These are phyloP conservation scores for Solanum pinnatisectum DNA, from an alignment of 257 asterid species.

Conservation along the genomic window DNA sequence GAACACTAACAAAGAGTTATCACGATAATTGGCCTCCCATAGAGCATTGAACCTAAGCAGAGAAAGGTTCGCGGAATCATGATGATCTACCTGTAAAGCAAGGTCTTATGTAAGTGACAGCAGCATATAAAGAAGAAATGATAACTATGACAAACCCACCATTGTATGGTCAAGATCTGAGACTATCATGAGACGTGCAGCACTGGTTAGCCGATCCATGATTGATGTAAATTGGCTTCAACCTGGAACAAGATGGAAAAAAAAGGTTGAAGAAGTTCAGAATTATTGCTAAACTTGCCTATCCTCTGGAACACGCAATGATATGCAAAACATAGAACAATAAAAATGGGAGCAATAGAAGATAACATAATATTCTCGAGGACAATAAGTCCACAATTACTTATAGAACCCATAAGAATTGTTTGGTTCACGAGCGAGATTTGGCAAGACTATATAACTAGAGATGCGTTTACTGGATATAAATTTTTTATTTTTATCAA, in stretches of 20 bases:
- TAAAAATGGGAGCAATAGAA: not conserved
- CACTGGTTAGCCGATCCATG: conserved; percentile 65
- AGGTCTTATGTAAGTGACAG: conserved; percentile 1
- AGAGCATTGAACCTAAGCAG: conserved; percentile 91
- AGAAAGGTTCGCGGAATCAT: conserved; percentile 65
- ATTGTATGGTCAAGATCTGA: conserved; percentile 97
- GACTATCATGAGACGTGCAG: conserved; percentile 86
- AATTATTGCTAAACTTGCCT: not conserved
- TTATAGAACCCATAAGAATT: not conserved
- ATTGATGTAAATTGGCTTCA: conserved; percentile 12
- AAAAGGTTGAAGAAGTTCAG: not conserved
- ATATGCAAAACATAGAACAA: not conserved
- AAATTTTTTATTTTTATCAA: not conserved
- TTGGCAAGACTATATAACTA: not conserved
- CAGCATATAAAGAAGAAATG: not conserved
- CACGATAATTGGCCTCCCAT: conserved; percentile 91
- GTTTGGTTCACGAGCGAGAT: not conserved
- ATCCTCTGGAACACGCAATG: not conserved
- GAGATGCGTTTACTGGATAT: not conserved
- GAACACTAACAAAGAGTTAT: conserved; percentile 79
- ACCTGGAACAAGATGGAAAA: conserved; percentile 28
- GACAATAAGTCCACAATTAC: not conserved
- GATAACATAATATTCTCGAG: not conserved
- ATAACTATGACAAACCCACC: conserved; percentile 37
- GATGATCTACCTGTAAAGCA: conserved; percentile 83